These are phyloP conservation scores for Tolypocladium cylindrosporum DNA, from an alignment of 2,329 filamentous ascomycete species.

Conservation along the genomic window DNA sequence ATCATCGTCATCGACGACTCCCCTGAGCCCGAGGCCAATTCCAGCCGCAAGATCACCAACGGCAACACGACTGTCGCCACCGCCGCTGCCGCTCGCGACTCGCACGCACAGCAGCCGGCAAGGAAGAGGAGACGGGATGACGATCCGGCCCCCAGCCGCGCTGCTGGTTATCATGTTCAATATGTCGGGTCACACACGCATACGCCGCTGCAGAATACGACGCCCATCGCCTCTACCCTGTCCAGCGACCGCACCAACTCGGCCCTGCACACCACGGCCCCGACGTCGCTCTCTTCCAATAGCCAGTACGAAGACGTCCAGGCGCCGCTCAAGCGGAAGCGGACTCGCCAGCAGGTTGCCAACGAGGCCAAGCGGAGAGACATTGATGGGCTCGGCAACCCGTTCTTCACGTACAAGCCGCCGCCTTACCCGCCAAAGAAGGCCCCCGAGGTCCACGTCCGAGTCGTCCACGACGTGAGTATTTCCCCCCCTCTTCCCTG, in stretches of 20 bases:
- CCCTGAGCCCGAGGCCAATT: constrained; percentile 43
- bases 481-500: background rate
- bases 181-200: constrained; percentile 62
- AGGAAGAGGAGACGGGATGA: constrained; percentile 67
- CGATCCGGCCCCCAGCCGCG: constrained; percentile 31
- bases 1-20: constrained; percentile 78
- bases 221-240: constrained; percentile 58
- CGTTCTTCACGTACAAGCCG: constrained; percentile 71
- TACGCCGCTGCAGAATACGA: constrained; percentile 58
- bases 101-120: constrained; percentile 38
- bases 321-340: constrained; percentile 82
- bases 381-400: constrained; percentile 58
- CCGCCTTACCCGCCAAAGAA: constrained; percentile 86
- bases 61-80: constrained; percentile 19
- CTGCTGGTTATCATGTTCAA: constrained; percentile 64
- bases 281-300: constrained; percentile 64
- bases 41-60: constrained; percentile 28
- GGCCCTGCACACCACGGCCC: constrained; percentile 72
- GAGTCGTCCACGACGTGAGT: constrained; percentile 54
- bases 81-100: constrained; percentile 13
- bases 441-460: constrained; percentile 64
- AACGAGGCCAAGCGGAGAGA: constrained; percentile 76
- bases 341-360: constrained; percentile 70
- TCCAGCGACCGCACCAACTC: constrained; percentile 81
- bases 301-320: constrained; percentile 54